Conservation (phyloP, 768 basidiomycete genomes). For the Lentinula sp. region DNA sequence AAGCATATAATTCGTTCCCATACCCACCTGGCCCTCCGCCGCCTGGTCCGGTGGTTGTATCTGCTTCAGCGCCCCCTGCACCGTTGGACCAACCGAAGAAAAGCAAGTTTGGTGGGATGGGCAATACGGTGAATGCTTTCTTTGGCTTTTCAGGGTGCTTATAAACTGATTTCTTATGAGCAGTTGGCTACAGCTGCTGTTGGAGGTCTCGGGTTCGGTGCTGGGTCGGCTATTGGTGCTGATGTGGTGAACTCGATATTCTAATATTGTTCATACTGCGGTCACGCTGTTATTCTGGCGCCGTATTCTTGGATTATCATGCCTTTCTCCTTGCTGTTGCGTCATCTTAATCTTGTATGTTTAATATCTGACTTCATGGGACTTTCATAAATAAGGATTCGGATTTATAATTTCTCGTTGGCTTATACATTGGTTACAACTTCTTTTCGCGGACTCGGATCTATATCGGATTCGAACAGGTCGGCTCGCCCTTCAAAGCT, state of each 20-base stretch:
- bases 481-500: neutral
- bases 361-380: neutral
- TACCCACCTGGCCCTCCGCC: neutral
- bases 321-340: neutral
- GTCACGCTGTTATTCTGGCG: neutral
- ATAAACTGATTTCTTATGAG: neutral
- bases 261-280: constrained; percentile 13
- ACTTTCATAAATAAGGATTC: neutral
- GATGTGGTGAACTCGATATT: constrained; percentile 44
- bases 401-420: neutral
- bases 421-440: too few relatives aligned
- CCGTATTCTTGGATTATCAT: neutral
- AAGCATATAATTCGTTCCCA: constrained; percentile 11
- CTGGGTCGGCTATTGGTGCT: constrained; percentile 41
- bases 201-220: constrained; percentile 75
- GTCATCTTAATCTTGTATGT: too few relatives aligned
- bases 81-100: constrained; percentile 40
- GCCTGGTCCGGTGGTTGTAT: constrained; percentile 6
- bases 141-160: neutral
- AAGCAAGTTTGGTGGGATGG: constrained; percentile 49
- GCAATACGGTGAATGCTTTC: constrained; percentile 42
- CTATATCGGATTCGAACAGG: neutral
- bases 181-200: constrained; percentile 56
- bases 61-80: constrained; percentile 19
- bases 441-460: neutral